Conservation (phyloP, 2,329 filamentous ascomycete species). For the Talaromyces atroroseus region DNA sequence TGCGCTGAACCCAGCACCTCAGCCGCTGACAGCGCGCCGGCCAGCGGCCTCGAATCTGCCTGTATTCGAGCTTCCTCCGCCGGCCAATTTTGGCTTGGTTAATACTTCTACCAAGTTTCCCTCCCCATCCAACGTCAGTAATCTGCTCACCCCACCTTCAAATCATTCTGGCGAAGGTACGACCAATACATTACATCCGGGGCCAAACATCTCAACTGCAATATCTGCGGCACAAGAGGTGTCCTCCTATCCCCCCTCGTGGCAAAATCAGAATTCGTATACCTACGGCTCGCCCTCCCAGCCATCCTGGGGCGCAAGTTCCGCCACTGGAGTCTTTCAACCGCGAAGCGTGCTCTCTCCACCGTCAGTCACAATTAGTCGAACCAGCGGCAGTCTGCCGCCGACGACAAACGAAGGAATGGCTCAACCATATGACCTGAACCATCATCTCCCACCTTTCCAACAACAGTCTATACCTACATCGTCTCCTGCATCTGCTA, state of each 20-base stretch:
- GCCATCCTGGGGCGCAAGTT: constrained; percentile 40
- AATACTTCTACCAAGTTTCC: constrained; percentile 48
- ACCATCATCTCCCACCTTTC: constrained; percentile 55
- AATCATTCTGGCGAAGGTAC: constrained; percentile 47
- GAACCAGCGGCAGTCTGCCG: constrained; percentile 54
- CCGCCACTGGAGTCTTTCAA: constrained; percentile 35
- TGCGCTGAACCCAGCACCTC: constrained; percentile 51
- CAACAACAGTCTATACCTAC: constrained; percentile 51
- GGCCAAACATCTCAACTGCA: constrained; percentile 50
- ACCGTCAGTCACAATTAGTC: constrained; percentile 49
- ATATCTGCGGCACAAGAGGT: constrained; percentile 26
- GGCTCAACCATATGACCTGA: constrained; percentile 63
- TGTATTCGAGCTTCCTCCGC: constrained; percentile 63
- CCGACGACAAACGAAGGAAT: constrained; percentile 55
- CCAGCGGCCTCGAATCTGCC: constrained; percentile 65
- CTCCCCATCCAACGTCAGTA: constrained; percentile 50
- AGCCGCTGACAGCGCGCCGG: constrained; percentile 66
- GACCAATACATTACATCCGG: constrained; percentile 30
- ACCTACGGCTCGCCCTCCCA: constrained; percentile 44
- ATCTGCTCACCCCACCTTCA: constrained; percentile 58
- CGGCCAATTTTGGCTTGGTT: constrained; percentile 42
- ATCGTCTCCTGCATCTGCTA: constrained; percentile 42
- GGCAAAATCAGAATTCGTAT: constrained; percentile 57
- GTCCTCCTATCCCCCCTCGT: constrained; percentile 50
- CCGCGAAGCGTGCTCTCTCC: constrained; percentile 54